Percentiles rank a stretch among this genome's conserved stretches.
These are phyloP conservation scores for Hysterangium stoloniferum DNA, from an alignment of 768 basidiomycete genomes.

Conservation along the genomic window DNA sequence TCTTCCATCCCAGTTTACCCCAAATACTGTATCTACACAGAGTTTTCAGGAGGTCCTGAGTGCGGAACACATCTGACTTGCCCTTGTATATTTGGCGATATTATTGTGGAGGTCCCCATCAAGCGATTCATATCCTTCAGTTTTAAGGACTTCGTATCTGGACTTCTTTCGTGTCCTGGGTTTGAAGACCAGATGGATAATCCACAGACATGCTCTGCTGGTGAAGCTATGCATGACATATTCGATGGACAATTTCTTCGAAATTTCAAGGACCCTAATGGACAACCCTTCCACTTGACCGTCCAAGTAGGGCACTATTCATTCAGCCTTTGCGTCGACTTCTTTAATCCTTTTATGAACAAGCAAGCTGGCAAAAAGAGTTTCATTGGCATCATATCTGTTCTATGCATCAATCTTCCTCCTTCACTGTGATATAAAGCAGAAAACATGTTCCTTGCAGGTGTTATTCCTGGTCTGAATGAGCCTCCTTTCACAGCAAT, in stretches of 20 bases:
- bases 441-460: constrained; percentile 4
- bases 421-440: background rate
- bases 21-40: too few relatives aligned
- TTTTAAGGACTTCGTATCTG: too few relatives aligned
- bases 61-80: too few relatives aligned
- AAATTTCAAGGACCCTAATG: background rate
- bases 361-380: background rate
- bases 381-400: background rate
- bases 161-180: background rate
- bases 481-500: constrained; percentile 7
- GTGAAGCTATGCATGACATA: background rate
- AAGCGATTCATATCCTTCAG: too few relatives aligned
- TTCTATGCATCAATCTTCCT: constrained; percentile 3
- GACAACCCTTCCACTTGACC: background rate
- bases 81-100: too few relatives aligned
- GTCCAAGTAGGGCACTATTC: background rate
- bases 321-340: constrained; percentile 3
- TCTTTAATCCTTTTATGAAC: background rate
- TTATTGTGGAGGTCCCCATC: too few relatives aligned
- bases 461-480: constrained; percentile 11
- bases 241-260: constrained; percentile 3
- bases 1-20: too few relatives aligned
- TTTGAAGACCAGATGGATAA: background rate
- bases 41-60: too few relatives aligned
- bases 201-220: background rate